Conservation (phyloP, 208 protist species). For the Trypanosoma boissoni region DNA sequence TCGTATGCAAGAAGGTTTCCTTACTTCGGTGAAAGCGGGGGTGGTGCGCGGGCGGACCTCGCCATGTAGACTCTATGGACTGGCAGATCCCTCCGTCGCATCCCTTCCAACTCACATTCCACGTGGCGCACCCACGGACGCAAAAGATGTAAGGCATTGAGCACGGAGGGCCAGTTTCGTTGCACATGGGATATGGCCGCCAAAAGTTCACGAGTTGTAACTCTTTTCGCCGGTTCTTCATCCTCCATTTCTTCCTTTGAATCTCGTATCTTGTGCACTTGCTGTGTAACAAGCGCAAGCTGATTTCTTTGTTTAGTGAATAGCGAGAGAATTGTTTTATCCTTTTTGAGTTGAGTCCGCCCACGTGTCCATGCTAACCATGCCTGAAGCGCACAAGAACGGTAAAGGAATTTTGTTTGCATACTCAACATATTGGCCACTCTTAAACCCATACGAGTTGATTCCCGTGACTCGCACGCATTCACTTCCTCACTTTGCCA, state of each 20-base stretch:
- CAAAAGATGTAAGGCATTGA: neutral
- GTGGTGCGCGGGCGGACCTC: neutral
- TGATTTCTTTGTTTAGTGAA: conserved; percentile 25
- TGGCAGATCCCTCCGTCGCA: neutral
- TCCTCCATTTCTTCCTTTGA: neutral
- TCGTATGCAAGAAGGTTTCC: no score
- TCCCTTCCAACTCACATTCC: neutral
- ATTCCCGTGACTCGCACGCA: neutral
- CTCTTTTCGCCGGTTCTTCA: neutral
- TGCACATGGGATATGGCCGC: neutral
- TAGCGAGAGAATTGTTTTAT: conserved; percentile 14
- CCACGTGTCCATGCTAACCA: conserved; percentile 21
- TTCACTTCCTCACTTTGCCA: no score
- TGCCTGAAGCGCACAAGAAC: conserved; percentile 17
- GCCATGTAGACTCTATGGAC: neutral
- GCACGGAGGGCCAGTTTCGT: neutral
- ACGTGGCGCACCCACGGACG: neutral
- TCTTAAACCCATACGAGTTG: neutral
- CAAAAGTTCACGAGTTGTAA: neutral
- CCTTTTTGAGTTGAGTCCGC: conserved; percentile 6
- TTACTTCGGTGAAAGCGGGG: neutral
- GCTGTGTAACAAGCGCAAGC: conserved; percentile 5
- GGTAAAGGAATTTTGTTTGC: conserved; percentile 1
- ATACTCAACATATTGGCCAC: conserved; percentile 13
- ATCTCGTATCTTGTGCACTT: conserved; percentile 3